Evolutionary conservation across 106 monocot genomes (phyloP), one percentile per base, ranked within the genome.

Genomic region (Dendrobium nobile): DNA sequence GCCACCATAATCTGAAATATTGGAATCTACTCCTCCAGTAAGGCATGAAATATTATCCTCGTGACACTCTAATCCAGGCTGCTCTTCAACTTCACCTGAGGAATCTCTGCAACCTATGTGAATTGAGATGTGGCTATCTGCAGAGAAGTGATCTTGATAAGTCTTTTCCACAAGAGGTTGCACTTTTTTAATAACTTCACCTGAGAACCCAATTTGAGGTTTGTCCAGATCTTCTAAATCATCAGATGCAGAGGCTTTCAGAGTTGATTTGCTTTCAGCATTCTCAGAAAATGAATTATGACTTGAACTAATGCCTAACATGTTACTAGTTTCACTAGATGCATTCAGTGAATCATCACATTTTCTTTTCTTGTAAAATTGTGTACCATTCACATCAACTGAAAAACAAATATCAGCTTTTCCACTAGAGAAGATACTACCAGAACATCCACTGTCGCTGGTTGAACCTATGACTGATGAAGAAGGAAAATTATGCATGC

Each of bases 151-250:
- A 65, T 20, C 64, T 22, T 65, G 64, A 65, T 65, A 20, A 65
- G 7, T 65, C 7, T 65, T 65, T 65, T 65, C 13, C 51, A 13
- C 15, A 15, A 51, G 51, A 51, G 51, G 13, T 51, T 51, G n/a
- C 26, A 24, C 64, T 65, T 65, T 72, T 67, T 37, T 61, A 58
- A 28, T 41, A 56, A 59, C 45, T 88, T 84, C 81, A 67, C 26
- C 41, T 67, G 82, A 73, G 42, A 78, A 64, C 22, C 41, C 73
- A 42, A 83, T 80, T 44, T 67, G 42, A 47, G 91, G 85, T 84
- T 85, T 91, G 67, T 88, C 86, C 80, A 84, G 83, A 82, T 80
- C 78, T 77, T 94, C 86, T 67, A 20, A 73, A 87, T 89, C 85
- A 85, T 56, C 74, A 40, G 54, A 77, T 75, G 24, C 68, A 45